phyloP scores from a whole-genome alignment of 371 early-diverging fungal species.

The Zychaea mexicana region DNA sequence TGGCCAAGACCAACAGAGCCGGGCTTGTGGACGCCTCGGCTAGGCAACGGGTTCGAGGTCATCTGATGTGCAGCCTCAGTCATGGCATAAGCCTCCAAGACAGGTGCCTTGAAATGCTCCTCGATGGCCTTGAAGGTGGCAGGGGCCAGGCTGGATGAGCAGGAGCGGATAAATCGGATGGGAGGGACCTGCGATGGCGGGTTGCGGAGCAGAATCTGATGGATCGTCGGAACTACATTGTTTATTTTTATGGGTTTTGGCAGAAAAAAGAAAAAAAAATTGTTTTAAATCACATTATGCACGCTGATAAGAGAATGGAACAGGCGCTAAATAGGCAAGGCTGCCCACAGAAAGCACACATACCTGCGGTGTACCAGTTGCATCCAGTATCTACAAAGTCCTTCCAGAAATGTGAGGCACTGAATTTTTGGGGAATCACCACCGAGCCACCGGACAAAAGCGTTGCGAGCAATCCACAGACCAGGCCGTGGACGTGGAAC shows the following conservation, averaged over 20 bases:
- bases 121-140: constrained; percentile 72
- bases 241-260: neutral
- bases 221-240: constrained; percentile 80
- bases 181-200: constrained; percentile 49
- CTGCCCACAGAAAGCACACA: too few species aligned
- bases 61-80: constrained; percentile 92
- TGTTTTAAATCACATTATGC: too few species aligned
- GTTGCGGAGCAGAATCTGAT: constrained; percentile 76
- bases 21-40: constrained; percentile 69
- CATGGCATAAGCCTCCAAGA: constrained; percentile 91
- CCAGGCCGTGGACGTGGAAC: constrained; percentile 91
- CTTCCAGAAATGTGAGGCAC: constrained; percentile 80
- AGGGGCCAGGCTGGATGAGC: constrained; percentile 84
- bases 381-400: constrained; percentile 64
- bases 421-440: constrained; percentile 82
- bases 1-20: constrained; percentile 84
- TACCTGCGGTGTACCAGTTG: constrained; percentile 80
- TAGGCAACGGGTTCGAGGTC: constrained; percentile 83
- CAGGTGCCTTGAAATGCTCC: constrained; percentile 73
- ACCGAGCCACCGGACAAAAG: constrained; percentile 77
- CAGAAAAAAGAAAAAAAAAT: too few species aligned
- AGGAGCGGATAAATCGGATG: constrained; percentile 86
- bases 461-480: constrained; percentile 78
- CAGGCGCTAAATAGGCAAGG: too few species aligned
- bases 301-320: neutral